Evolutionary conservation across 2,329 filamentous ascomycete species (phyloP), one percentile per base, ranked within the genome.

Genomic region (Colletotrichum brevisporum): DNA sequence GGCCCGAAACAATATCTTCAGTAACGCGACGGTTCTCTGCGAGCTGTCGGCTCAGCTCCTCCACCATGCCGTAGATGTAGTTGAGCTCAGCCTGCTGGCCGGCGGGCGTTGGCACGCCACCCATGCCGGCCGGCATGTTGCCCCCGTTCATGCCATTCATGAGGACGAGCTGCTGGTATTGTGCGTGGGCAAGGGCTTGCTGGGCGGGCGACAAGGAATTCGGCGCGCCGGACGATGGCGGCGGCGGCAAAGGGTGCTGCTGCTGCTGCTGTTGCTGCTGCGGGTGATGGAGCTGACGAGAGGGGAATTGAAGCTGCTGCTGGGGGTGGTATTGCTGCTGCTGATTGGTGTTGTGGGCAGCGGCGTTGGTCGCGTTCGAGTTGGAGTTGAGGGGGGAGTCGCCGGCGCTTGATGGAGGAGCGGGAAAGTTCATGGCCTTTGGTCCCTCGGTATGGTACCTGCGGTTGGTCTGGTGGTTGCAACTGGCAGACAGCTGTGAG

Each of bases 21-120:
- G 89, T 87, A 45, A 87, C 85, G 50, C 85, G 83, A 72, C 88
- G 83, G 76, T 90, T 90, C 59, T 90, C 88, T 13, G 88, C 85
- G 36, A 91, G 82, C 75, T 90, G 88, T 41, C 87, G 85, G 74
- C 89, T 90, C 55, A 91, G 82, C 76, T 90, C 88, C 75, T 92
- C 90, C 12, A 92, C 89, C 86, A 91, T 89, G 72, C 84, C 83
- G 76, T 91, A 91, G 75, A 92, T 90, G 78, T 90, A 89, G 76
- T 90, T 90, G 69, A 92, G 85, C 78, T 92, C 90, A 60, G 89
- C 86, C 78, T 91, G 89, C 76, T 92, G 89, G 55, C 89, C 89
- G 18, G 89, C 90, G n/a, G 89, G 89, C 16, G 88, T 90, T 15
- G 89, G 89, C 52, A 85, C 83, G 24, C 67, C 67, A 55, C 84